Evolutionary conservation across 306 rosid species (phyloP), one percentile per base, ranked within the genome.

Genomic region (Ziziphus jujuba): DNA sequence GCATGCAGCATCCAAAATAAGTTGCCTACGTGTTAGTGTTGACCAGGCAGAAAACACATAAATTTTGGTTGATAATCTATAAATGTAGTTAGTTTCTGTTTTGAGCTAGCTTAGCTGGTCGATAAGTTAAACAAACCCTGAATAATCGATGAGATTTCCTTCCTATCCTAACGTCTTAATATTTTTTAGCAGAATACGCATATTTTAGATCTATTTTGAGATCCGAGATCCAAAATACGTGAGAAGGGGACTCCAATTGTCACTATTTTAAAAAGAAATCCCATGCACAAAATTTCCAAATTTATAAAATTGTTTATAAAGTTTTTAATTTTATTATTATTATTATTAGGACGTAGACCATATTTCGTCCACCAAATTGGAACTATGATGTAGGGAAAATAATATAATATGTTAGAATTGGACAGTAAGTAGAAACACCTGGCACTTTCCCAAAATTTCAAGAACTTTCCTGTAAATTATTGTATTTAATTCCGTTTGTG

Each of bases 181-280:
- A n/a, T 12, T n/a, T 17, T 22, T 48, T 21, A n/a, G 22, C 31
- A 35, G 15, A 20, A 53, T 12, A 22, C 13, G 6, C 77, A 36
- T 64, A 80, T 21, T 74, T 64, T 81, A 71, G 28, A 63, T 68
- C 65, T 69, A 70, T 79, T 63, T 51, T 23, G 36, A 59, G 90
- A 88, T 84, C 70, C 84, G 83, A 70, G 84, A 88, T 91, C 89
- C 72, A 4, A 70, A 68, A 77, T 65, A 58, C 74, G 78, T 64
- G 81, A 66, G 16, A 61, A 56, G 66, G 49, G 43, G 55, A 38
- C 17, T 54, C 53, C 68, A n/a, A 65, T 71, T 1, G 54, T 3
- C 72, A 25, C 68, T 44, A 61, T 70, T 72, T 68, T 69, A 35
- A 43, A 5, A 36, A 74, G 81, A 21, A 77, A 48, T 61, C 66